Evolutionary conservation across 345 rosid genomes (phyloP).

Genomic region (Stellera chamaejasme): DNA sequence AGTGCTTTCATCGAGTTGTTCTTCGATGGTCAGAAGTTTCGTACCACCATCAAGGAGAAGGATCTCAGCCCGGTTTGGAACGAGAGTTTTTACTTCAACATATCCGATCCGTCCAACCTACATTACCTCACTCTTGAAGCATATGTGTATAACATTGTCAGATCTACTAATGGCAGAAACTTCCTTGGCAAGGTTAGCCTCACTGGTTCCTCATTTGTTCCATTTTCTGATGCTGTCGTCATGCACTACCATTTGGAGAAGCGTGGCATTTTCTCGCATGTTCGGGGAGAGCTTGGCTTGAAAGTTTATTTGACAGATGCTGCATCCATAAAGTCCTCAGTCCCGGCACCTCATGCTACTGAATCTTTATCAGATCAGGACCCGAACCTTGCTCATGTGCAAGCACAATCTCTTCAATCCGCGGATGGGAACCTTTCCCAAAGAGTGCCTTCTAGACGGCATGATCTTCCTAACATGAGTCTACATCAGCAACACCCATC

Average conservation of each 20-base stretch:
- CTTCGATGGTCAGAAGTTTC: conserved; percentile 85
- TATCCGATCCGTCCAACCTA: conserved; percentile 75
- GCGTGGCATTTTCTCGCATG: conserved; percentile 85
- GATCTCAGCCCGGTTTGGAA: conserved; percentile 95
- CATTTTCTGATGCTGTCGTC: conserved; percentile 79
- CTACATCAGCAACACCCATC: conserved; percentile 42
- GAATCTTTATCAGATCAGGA: conserved; percentile 20
- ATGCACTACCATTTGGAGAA: conserved; percentile 85
- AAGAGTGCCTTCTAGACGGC: conserved; percentile 39
- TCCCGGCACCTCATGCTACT: conserved; percentile 23
- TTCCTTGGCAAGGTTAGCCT: conserved; percentile 88
- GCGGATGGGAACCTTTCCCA: conserved; percentile 1
- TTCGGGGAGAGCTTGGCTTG: conserved; percentile 90
- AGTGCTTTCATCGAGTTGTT: conserved; percentile 76
- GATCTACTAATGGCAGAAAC: conserved; percentile 55
- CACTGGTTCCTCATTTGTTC: conserved; percentile 78
- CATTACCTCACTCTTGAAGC: conserved; percentile 74
- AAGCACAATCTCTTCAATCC: background rate
- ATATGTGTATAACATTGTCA: conserved; percentile 48
- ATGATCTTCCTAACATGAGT: conserved; percentile 73
- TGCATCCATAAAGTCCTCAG: conserved; percentile 58
- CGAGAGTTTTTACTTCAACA: conserved; percentile 94
- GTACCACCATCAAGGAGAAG: conserved; percentile 78
- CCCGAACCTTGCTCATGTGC: conserved; percentile 13
- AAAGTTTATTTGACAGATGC: conserved; percentile 77